phyloP scores from a whole-genome alignment of 2,329 filamentous ascomycete genomes.

The Trichoderma atroviride region DNA sequence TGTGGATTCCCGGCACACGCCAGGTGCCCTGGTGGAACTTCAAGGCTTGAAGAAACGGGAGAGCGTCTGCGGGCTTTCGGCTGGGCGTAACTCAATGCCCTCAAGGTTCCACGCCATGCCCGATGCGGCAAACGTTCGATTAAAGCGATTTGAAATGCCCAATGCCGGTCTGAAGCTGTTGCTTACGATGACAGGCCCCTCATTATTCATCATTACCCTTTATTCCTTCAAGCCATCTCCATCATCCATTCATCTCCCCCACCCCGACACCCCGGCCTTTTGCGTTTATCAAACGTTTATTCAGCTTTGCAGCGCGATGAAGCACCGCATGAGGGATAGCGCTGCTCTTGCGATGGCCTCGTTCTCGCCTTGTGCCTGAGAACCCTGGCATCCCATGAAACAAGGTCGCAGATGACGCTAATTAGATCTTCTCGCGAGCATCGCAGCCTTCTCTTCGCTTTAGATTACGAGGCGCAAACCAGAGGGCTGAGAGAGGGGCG shows the following conservation, averaged over 20 bases:
- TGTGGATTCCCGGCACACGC: constrained; percentile 11
- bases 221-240: background rate
- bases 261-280: constrained; percentile 13
- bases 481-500: constrained; percentile 1
- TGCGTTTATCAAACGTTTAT: background rate
- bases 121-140: background rate
- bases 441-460: background rate
- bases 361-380: background rate
- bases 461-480: background rate
- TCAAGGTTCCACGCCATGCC: constrained; percentile 7
- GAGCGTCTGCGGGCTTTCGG: too few species aligned
- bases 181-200: background rate
- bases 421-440: background rate
- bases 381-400: constrained; percentile 10
- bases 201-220: constrained; percentile 7
- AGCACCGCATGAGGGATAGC: constrained; percentile 8
- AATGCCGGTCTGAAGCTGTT: background rate
- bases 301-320: background rate
- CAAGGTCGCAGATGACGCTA: background rate
- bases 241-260: background rate
- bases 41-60: background rate
- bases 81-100: background rate
- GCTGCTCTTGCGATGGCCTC: constrained; percentile 9
- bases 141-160: constrained; percentile 11
- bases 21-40: constrained; percentile 10